Percentiles rank a stretch among this genome's conserved stretches.
Conservation (phyloP, 768 basidiomycete species). For the Leccinum barrowsii region DNA sequence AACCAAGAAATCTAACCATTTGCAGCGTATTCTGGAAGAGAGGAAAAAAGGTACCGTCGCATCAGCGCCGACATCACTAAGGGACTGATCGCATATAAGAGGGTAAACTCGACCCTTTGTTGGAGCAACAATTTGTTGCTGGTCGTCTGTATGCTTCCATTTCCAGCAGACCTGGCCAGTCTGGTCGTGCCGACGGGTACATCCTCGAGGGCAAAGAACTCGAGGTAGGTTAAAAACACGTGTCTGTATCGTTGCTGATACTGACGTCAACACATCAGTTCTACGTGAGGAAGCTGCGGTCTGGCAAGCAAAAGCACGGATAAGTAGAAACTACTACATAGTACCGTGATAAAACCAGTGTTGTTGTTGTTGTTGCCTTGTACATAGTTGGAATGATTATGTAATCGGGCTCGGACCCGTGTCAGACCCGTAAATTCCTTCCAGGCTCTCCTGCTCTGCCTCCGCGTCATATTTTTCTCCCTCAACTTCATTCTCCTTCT, state of each 20-base stretch:
- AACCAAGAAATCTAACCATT: slow-evolving; percentile 88
- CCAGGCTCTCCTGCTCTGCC: slow-evolving; percentile 22
- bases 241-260: not conserved
- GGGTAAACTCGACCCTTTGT: slow-evolving; percentile 85
- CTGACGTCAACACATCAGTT: slow-evolving; percentile 53
- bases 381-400: slow-evolving; percentile 12
- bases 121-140: slow-evolving; percentile 88
- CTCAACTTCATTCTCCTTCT: slow-evolving; percentile 3
- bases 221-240: slow-evolving; percentile 54
- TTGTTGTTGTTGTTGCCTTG: too few species aligned
- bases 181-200: slow-evolving; percentile 95
- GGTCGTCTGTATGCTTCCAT: slow-evolving; percentile 94
- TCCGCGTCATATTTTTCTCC: slow-evolving; percentile 28
- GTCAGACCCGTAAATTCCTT: slow-evolving; percentile 22
- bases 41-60: slow-evolving; percentile 76
- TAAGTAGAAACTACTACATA: slow-evolving; percentile 22
- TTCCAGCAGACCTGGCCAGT: slow-evolving; percentile 95
- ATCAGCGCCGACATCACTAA: not conserved
- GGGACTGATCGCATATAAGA: slow-evolving; percentile 42
- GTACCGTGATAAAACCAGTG: too few species aligned
- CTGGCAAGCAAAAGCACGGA: slow-evolving; percentile 94
- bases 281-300: slow-evolving; percentile 90
- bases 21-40: slow-evolving; percentile 80
- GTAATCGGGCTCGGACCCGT: slow-evolving; percentile 26
- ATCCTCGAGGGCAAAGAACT: slow-evolving; percentile 98